Percentiles rank a stretch among this genome's conserved stretches.
Evolutionary conservation across 78 protist species (phyloP).

Genomic region (Isochrysis galbana): DNA sequence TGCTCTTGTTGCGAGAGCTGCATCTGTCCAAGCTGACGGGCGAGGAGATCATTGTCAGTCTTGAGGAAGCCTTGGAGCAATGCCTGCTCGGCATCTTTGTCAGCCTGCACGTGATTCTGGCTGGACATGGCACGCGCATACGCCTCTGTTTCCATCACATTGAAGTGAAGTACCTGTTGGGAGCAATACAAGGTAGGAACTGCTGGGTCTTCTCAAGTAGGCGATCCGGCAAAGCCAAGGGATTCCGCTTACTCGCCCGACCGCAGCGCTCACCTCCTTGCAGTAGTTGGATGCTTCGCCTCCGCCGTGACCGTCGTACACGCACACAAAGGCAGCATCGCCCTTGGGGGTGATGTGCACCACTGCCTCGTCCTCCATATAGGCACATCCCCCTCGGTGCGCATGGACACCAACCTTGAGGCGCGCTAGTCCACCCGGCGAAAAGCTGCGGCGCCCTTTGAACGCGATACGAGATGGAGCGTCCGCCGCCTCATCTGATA

Average conservation of each 20-base stretch:
- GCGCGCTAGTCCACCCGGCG: background rate
- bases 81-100: background rate
- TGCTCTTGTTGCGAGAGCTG: background rate
- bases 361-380: background rate
- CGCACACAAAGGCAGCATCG: background rate
- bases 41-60: background rate
- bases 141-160: background rate
- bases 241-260: too few species aligned
- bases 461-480: background rate
- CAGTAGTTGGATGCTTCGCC: background rate
- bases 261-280: too few species aligned
- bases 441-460: background rate
- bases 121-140: background rate
- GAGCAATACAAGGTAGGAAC: too few species aligned
- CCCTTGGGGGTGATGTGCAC: background rate
- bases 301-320: slow-evolving; percentile 21
- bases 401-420: background rate
- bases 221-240: too few species aligned
- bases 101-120: background rate
- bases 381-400: background rate
- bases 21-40: background rate
- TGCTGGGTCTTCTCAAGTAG: too few species aligned
- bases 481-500: background rate
- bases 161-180: background rate
- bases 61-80: background rate